Percentiles rank a stretch among this genome's conserved stretches.
Evolutionary conservation across 2,329 filamentous ascomycete species (phyloP).

Genomic region (Aspergillus sp.): DNA sequence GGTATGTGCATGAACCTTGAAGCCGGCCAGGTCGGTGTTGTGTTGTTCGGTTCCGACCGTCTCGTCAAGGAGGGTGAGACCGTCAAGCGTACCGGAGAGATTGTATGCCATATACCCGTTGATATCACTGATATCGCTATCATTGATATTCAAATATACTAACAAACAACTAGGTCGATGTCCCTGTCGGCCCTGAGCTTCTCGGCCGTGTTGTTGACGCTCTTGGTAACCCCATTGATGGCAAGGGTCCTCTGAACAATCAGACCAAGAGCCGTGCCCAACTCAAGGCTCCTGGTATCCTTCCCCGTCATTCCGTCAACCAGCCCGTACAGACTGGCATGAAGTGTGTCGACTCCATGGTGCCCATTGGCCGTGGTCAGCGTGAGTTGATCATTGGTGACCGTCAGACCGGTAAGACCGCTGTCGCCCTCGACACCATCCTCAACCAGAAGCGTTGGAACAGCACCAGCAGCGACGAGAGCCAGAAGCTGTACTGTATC

Average conservation of each 20-base stretch:
- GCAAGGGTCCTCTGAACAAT: constrained; percentile 95
- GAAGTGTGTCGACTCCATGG: constrained; percentile 99
- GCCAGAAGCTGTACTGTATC: constrained; percentile 99
- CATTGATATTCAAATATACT: constrained; percentile 7
- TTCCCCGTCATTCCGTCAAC: constrained; percentile 95
- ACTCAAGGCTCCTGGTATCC: constrained; percentile 97
- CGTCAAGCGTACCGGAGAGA: constrained; percentile 99
- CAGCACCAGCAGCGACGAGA: constrained; percentile 74
- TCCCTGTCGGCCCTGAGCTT: constrained; percentile 75
- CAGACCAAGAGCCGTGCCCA: constrained; percentile 92
- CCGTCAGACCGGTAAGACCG: constrained; percentile 99
- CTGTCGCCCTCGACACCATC: constrained; percentile 95
- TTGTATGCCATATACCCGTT: constrained; percentile 65
- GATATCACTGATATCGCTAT: neutral
- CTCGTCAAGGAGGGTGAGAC: constrained; percentile 99
- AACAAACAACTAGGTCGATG: constrained; percentile 59
- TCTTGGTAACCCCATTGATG: constrained; percentile 98
- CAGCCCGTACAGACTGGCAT: constrained; percentile 99
- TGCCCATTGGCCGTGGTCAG: constrained; percentile 99
- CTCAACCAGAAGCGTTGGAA: constrained; percentile 99
- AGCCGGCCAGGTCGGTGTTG: constrained; percentile 99
- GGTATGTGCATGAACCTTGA: constrained; percentile 99
- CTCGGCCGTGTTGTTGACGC: constrained; percentile 98
- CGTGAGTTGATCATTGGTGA: constrained; percentile 99
- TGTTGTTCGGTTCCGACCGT: constrained; percentile 99